A percentile compares a stretch with the other conserved stretches of the same genome.
Conservation (phyloP, 2,329 filamentous ascomycete species). For the Aureobasidium sp. region DNA sequence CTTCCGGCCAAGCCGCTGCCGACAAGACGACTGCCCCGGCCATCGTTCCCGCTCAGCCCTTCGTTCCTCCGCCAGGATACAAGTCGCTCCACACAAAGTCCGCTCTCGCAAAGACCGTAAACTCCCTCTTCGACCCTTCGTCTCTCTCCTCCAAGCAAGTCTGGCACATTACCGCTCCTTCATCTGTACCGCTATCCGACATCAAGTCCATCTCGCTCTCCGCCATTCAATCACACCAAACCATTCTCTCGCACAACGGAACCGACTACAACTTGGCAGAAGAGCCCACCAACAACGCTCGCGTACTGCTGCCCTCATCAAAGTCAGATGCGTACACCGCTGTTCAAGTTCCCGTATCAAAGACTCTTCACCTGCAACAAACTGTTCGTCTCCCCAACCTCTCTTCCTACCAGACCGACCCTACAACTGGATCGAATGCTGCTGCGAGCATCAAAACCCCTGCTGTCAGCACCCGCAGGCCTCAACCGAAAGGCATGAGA, state of each 20-base stretch:
- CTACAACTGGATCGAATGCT: slow-evolving; percentile 33
- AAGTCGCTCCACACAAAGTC: slow-evolving; percentile 43
- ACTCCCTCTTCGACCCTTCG: slow-evolving; percentile 48
- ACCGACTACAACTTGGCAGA: slow-evolving; percentile 46
- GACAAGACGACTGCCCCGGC: not conserved
- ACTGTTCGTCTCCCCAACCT: slow-evolving; percentile 49
- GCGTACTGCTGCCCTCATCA: slow-evolving; percentile 23
- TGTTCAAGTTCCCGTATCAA: slow-evolving; percentile 44
- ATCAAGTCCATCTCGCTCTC: slow-evolving; percentile 60
- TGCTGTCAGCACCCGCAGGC: slow-evolving; percentile 48
- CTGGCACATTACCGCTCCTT: slow-evolving; percentile 73
- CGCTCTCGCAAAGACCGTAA: slow-evolving; percentile 26
- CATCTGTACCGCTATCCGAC: slow-evolving; percentile 60
- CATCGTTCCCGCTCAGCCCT: slow-evolving; percentile 21
- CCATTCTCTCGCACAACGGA: slow-evolving; percentile 57
- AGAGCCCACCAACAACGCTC: slow-evolving; percentile 17
- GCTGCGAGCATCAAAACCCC: slow-evolving; percentile 40
- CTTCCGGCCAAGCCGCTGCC: not conserved
- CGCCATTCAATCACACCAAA: slow-evolving; percentile 45
- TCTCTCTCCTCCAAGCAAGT: slow-evolving; percentile 64
- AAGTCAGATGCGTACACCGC: slow-evolving; percentile 25
- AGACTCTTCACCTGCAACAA: slow-evolving; percentile 59
- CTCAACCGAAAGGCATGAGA: slow-evolving; percentile 61
- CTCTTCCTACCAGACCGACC: slow-evolving; percentile 36
- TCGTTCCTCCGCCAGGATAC: slow-evolving; percentile 40